These are phyloP conservation scores for Gracilariopsis chorda DNA, from an alignment of 23 red algal genomes.

Conservation along the genomic window DNA sequence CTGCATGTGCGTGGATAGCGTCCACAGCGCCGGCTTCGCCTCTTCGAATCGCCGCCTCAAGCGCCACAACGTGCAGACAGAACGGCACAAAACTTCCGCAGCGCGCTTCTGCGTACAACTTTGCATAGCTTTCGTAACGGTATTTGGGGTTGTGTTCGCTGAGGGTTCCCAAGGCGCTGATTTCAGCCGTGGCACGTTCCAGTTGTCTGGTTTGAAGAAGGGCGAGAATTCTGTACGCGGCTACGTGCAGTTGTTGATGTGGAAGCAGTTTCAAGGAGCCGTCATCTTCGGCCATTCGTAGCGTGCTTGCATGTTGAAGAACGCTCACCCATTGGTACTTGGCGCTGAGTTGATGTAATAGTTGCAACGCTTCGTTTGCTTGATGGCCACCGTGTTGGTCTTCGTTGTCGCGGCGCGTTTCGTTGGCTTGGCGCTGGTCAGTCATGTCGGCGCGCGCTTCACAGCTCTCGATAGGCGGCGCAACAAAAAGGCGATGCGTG, in stretches of 20 bases:
- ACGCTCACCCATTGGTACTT: conserved; percentile 32
- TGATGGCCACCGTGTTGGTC: too few relatives aligned
- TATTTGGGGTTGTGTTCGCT: neutral
- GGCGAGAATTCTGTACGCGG: conserved; percentile 11
- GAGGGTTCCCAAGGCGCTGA: neutral
- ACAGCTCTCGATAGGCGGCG: too few relatives aligned
- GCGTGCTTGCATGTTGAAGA: conserved; percentile 21
- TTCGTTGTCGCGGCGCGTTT: too few relatives aligned
- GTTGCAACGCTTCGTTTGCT: too few relatives aligned
- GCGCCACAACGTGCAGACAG: conserved; percentile 28
- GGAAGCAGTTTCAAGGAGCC: conserved; percentile 16
- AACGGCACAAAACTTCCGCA: conserved; percentile 33
- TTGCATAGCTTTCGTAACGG: conserved; percentile 18
- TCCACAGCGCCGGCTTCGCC: conserved; percentile 25
- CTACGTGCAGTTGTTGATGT: neutral
- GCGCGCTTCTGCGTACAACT: neutral
- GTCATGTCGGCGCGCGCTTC: too few relatives aligned
- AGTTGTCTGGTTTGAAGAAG: conserved; percentile 53
- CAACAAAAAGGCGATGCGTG: too few relatives aligned
- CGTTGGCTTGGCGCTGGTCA: too few relatives aligned
- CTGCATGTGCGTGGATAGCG: neutral
- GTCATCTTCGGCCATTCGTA: conserved; percentile 27
- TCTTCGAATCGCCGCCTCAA: conserved; percentile 19
- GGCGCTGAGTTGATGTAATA: conserved; percentile 4
- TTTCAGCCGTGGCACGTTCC: conserved; percentile 20